Conservation (phyloP, 2,329 filamentous ascomycete species). For the Arthrinium puccinioides region DNA sequence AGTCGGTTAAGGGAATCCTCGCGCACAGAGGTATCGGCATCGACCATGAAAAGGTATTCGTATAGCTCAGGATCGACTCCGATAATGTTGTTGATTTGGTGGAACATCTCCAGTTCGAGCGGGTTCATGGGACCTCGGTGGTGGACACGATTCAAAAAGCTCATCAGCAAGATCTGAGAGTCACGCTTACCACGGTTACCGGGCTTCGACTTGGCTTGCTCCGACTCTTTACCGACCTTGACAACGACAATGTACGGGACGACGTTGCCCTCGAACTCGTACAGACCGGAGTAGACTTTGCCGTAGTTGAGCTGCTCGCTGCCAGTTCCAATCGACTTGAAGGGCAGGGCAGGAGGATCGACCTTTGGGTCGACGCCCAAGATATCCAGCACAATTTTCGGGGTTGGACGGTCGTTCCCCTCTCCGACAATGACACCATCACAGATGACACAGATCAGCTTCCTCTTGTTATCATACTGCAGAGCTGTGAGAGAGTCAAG, state of each 20-base stretch:
- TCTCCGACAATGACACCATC: slow-evolving; percentile 95
- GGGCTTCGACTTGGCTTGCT: slow-evolving; percentile 83
- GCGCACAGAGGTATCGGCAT: slow-evolving; percentile 90
- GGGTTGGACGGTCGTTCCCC: slow-evolving; percentile 92
- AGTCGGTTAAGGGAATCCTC: slow-evolving; percentile 90
- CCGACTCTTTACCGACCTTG: slow-evolving; percentile 95
- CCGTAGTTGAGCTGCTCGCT: slow-evolving; percentile 95
- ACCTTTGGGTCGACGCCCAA: slow-evolving; percentile 95
- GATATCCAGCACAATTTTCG: slow-evolving; percentile 96
- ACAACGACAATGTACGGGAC: slow-evolving; percentile 94
- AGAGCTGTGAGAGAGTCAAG: slow-evolving; percentile 90
- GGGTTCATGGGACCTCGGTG: slow-evolving; percentile 92
- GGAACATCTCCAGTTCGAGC: slow-evolving; percentile 95
- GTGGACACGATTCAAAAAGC: slow-evolving; percentile 96
- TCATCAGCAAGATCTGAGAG: slow-evolving; percentile 91
- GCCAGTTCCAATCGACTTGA: slow-evolving; percentile 85
- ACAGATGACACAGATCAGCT: slow-evolving; percentile 92
- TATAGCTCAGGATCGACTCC: slow-evolving; percentile 96
- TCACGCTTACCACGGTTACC: slow-evolving; percentile 98
- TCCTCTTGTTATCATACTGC: slow-evolving; percentile 97
- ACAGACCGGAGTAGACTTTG: slow-evolving; percentile 96
- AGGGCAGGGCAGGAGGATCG: slow-evolving; percentile 86
- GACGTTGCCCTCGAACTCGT: slow-evolving; percentile 95
- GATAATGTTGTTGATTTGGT: slow-evolving; percentile 98
- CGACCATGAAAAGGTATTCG: slow-evolving; percentile 94